phyloP scores from a whole-genome alignment of 139 green algal genomes.

The Closterium sp. region DNA sequence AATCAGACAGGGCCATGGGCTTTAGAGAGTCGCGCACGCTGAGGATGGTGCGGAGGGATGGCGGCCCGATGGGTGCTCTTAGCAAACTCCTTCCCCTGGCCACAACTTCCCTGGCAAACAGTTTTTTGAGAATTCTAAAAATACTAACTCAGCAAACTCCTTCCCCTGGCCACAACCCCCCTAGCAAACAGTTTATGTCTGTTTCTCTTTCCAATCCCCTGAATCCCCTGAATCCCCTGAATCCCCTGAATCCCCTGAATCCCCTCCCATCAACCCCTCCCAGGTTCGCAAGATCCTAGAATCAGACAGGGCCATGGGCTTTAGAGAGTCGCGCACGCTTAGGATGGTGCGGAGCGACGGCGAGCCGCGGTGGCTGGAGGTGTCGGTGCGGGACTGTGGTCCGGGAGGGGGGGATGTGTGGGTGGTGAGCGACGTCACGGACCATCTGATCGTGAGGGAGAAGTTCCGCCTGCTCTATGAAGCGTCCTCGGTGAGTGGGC shows the following conservation, averaged over 20 bases:
- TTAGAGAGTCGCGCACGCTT: not conserved
- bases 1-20: not conserved
- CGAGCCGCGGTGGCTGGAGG: constrained; percentile 1
- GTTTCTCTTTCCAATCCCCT: not conserved
- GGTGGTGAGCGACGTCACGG: constrained; percentile 28
- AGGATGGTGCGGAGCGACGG: constrained; percentile 4
- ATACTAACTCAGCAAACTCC: too few species aligned
- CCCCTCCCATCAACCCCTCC: too few species aligned
- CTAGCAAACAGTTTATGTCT: not conserved
- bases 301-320: not conserved
- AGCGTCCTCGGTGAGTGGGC: constrained; percentile 18
- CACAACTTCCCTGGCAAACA: too few species aligned
- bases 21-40: not conserved
- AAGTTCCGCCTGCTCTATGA: constrained; percentile 33
- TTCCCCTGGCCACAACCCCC: too few species aligned
- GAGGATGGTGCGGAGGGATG: not conserved
- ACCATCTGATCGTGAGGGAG: constrained; percentile 2
- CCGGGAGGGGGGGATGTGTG: constrained; percentile 14
- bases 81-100: too few species aligned
- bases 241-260: too few species aligned
- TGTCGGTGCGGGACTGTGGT: not conserved
- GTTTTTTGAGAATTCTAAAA: too few species aligned
- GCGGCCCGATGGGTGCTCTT: too few species aligned
- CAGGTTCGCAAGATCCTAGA: not conserved
- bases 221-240: too few species aligned